Evolutionary conservation across 331 rosid species (phyloP).

Genomic region (Dryas integrifolia): DNA sequence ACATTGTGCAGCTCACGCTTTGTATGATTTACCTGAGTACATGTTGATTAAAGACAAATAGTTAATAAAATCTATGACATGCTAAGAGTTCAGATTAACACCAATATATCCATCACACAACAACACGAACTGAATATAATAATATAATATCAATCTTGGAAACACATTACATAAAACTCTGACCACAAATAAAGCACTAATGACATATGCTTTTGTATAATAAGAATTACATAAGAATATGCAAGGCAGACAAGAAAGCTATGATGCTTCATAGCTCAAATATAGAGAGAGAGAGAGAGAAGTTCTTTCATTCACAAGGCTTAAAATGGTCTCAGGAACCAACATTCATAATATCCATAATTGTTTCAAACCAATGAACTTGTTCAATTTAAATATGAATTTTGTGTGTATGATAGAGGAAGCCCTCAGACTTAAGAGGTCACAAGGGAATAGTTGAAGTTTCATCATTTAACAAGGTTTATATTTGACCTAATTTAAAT

Average conservation of each 20-base stretch:
- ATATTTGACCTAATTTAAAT: too few species aligned
- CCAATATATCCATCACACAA: background rate
- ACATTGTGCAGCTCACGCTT: conserved; percentile 88
- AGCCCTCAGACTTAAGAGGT: background rate
- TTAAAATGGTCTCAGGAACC: too few species aligned
- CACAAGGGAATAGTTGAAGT: background rate
- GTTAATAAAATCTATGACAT: background rate
- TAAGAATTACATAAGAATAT: background rate
- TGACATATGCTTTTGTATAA: background rate
- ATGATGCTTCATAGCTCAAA: background rate
- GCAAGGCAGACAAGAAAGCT: background rate
- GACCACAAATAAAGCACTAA: background rate
- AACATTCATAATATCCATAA: too few species aligned
- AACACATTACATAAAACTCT: background rate
- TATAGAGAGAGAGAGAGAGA: background rate
- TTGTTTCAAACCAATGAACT: too few species aligned
- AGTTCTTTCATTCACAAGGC: background rate
- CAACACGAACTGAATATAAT: background rate
- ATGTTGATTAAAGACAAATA: conserved; percentile 7
- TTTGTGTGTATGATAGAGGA: background rate
- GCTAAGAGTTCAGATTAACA: background rate
- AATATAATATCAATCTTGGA: background rate
- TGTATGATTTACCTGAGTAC: conserved; percentile 75
- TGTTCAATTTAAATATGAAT: too few species aligned
- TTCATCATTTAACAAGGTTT: background rate